Evolutionary conservation across 2,329 filamentous ascomycete genomes (phyloP).

Genomic region (Colletotrichum godetiae): DNA sequence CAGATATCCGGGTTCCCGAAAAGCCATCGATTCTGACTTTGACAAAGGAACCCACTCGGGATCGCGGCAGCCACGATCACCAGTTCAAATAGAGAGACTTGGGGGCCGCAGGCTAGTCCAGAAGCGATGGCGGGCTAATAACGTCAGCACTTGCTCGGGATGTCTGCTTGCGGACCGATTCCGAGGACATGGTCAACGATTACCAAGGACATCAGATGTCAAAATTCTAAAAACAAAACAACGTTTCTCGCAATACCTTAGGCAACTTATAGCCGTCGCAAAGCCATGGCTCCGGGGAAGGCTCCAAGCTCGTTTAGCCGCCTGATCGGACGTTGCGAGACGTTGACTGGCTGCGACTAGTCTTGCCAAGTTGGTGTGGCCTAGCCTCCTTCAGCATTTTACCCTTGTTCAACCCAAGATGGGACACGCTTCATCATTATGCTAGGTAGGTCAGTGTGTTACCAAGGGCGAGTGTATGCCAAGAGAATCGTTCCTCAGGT

Average conservation of each 20-base stretch:
- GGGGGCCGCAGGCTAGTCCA: neutral
- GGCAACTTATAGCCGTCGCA: neutral
- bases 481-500: neutral
- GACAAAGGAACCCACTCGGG: neutral
- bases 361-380: neutral
- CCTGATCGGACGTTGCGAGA: neutral
- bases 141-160: neutral
- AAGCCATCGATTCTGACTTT: neutral
- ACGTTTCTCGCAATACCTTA: neutral
- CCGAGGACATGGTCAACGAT: neutral
- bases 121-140: neutral
- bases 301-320: neutral
- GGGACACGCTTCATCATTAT: neutral
- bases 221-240: too few relatives aligned
- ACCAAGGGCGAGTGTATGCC: neutral
- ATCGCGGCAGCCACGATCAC: neutral
- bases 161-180: neutral
- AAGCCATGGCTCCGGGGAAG: neutral
- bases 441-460: neutral
- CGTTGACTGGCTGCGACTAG: neutral
- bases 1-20: neutral
- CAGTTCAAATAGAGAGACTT: neutral
- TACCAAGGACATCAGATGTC: too few relatives aligned
- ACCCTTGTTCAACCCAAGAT: neutral
- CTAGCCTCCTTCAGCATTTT: neutral